Base-by-base conservation (phyloP, 192 early-diverging fungal species). In the Phlyctochytrium planicorne region DNA sequence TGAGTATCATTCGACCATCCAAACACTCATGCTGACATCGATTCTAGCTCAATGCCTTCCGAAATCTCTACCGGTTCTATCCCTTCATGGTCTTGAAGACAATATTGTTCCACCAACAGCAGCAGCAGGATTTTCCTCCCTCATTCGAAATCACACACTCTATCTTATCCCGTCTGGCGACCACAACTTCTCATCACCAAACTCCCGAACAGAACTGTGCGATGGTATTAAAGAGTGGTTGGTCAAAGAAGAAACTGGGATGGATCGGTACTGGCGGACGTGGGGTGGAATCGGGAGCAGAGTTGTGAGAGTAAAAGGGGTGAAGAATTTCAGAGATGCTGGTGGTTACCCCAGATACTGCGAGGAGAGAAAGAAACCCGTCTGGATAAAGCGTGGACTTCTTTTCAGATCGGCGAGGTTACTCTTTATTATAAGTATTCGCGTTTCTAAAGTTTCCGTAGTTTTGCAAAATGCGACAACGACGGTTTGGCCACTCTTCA, bases 201-300 rank as follows among this genome's bases (percentile, higher is more conserved):
- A 82, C 25, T 79, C 10, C 20, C 55, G 79, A 2, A 64, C 71
- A 20, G 66, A 77, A 25, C 81, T 83, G 4, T 70, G 77, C 30
- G 57, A 67, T 23, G 80, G 80, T 6, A 59, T 88, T 24, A 65
- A 6, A 4, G 24, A 50, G 6, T 70, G n/a, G 20, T 29, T 68
- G 3, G 16, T 6, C 10, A 25, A 14, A 12, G 52, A 66, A 27
- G 60, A 14, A 67, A 76, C 3, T 31, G 27, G 55, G 20, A 57
- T 57, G 55, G 20, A 57, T 57, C 55, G 55, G 20, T 57, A 24
- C 25, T 57, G 55, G 55, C 10, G 55, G 20, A 29, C 55, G 12
- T 29, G 27, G 14, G 55, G 55, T 6, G 20, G 27, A 27, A 6
- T 20, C 40, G n/a, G n/a, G n/a, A 25, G 27, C 10, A 14, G 55